A percentile compares a stretch with the other conserved stretches of the same genome.
phyloP scores from a whole-genome alignment of 1,284 basidiomycete genomes.

The Ceratorhiza oryzae-sativae region DNA sequence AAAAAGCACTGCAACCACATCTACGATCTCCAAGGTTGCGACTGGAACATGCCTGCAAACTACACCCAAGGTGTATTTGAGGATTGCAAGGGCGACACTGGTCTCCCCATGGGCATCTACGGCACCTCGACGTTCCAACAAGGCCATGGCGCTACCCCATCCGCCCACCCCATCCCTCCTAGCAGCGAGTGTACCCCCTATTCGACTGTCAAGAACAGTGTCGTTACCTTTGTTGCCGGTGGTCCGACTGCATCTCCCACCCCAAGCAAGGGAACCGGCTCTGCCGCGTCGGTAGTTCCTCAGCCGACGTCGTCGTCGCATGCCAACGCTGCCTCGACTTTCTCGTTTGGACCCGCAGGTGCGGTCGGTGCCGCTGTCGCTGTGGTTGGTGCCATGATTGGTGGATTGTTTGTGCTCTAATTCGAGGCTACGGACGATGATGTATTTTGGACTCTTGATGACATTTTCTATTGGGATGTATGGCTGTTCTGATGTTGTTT shows the following conservation, averaged over 20 bases:
- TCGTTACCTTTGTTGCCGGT: not conserved
- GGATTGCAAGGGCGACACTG: constrained; percentile 60
- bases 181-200: constrained; percentile 18
- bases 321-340: not conserved
- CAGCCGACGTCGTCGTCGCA: not conserved
- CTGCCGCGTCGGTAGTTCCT: not conserved
- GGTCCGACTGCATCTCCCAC: not conserved
- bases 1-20: constrained; percentile 42
- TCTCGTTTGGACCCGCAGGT: not conserved
- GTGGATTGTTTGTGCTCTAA: constrained; percentile 10
- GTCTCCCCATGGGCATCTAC: constrained; percentile 70
- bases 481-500: not conserved
- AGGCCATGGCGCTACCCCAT: constrained; percentile 65
- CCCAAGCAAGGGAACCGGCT: not conserved
- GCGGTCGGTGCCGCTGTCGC: not conserved
- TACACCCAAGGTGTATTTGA: constrained; percentile 67
- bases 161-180: constrained; percentile 62
- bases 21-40: constrained; percentile 53
- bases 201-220: constrained; percentile 21
- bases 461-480: constrained; percentile 1
- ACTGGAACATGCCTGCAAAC: constrained; percentile 73
- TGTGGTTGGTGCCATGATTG: constrained; percentile 19
- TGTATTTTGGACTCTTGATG: not conserved
- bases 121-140: constrained; percentile 70
- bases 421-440: not conserved